A percentile compares a stretch with the other conserved stretches of the same genome.
These are phyloP conservation scores for Xylariaceae sp. DNA, from an alignment of 2,329 filamentous ascomycete genomes.

Conservation along the genomic window DNA sequence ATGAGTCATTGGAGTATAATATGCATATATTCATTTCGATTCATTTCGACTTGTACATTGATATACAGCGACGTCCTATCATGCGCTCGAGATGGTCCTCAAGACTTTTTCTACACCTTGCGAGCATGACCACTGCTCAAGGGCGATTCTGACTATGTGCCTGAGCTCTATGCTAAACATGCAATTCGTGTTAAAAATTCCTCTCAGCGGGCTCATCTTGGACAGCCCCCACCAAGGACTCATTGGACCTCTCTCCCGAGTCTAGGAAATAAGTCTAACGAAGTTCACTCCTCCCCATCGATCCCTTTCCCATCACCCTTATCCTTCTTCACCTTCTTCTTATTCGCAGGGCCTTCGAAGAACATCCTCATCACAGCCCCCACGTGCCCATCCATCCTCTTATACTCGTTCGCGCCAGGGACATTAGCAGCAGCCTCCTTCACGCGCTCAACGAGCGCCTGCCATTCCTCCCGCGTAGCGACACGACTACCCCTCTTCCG, in stretches of 20 bases:
- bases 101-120: too few species aligned
- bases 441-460: slow-evolving; percentile 61
- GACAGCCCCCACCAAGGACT: too few species aligned
- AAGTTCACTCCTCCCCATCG: not conserved
- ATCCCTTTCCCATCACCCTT: not conserved
- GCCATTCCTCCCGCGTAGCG: slow-evolving; percentile 67
- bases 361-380: slow-evolving; percentile 46
- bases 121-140: too few species aligned
- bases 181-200: too few species aligned
- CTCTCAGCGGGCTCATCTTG: too few species aligned
- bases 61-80: slow-evolving; percentile 16
- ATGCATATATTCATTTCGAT: not conserved
- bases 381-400: slow-evolving; percentile 49
- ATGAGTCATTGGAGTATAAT: not conserved
- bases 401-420: slow-evolving; percentile 47
- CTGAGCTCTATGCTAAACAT: too few species aligned
- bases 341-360: slow-evolving; percentile 44
- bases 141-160: too few species aligned
- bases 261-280: not conserved
- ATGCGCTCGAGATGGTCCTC: too few species aligned
- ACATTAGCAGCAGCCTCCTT: slow-evolving; percentile 39
- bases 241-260: too few species aligned
- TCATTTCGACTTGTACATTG: slow-evolving; percentile 18
- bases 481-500: slow-evolving; percentile 69
- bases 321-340: slow-evolving; percentile 6